phyloP scores from a whole-genome alignment of 116 monocot genomes.

The Zostera marina region DNA sequence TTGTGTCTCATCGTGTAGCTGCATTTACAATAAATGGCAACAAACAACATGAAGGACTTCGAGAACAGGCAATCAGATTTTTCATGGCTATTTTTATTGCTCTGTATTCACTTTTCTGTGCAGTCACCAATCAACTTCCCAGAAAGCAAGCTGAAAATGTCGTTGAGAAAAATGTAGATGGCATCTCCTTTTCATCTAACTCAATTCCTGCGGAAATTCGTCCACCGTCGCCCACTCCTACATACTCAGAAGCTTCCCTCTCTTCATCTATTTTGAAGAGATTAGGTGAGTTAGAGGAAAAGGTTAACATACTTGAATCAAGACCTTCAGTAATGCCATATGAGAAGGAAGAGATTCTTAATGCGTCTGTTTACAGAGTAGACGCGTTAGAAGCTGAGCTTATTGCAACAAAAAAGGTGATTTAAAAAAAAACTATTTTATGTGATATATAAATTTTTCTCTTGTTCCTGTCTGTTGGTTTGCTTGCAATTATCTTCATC shows the following conservation, averaged over 20 bases:
- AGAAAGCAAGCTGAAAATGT: constrained; percentile 12
- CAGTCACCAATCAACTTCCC: constrained; percentile 5
- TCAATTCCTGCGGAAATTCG: constrained; percentile 21
- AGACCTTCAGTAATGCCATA: constrained; percentile 59
- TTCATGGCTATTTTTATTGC: constrained; percentile 29
- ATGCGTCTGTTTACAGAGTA: constrained; percentile 64
- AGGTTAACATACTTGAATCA: constrained; percentile 38
- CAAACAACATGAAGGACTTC: constrained; percentile 12
- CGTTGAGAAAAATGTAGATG: constrained; percentile 3
- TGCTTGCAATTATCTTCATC: neutral
- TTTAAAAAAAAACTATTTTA: neutral
- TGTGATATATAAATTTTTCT: too few relatives aligned
- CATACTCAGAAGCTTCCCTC: constrained; percentile 22
- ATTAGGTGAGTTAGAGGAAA: constrained; percentile 62
- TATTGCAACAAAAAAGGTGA: constrained; percentile 66
- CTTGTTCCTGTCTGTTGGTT: too few relatives aligned
- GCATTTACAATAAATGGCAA: constrained; percentile 4
- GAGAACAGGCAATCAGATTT: constrained; percentile 8
- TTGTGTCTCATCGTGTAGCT: constrained; percentile 3
- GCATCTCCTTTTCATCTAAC: constrained; percentile 6
- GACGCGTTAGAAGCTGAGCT: constrained; percentile 92
- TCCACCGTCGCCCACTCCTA: constrained; percentile 46
- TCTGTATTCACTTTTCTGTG: constrained; percentile 16
- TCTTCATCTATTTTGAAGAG: constrained; percentile 41
- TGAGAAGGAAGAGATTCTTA: constrained; percentile 74